Conservation (phyloP, 176 grass and related monocot genomes). For the Hordeum vulgare region DNA sequence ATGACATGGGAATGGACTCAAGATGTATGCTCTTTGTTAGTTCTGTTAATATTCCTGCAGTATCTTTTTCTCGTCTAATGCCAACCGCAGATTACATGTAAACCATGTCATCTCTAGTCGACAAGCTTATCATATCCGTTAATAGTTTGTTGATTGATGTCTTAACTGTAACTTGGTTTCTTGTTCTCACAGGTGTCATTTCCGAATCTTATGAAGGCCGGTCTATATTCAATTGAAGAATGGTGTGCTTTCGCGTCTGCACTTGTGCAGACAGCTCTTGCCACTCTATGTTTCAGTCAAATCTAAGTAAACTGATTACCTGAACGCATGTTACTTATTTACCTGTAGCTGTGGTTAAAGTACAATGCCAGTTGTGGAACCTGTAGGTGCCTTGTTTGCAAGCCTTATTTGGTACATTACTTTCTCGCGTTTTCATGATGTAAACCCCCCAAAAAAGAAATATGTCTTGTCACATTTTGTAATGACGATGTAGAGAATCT, state of each 20-base stretch:
- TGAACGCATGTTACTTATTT: neutral
- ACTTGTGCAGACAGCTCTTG: neutral
- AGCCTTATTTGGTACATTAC: neutral
- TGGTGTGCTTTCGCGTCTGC: neutral
- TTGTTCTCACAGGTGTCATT: conserved; percentile 38
- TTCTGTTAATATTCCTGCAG: neutral
- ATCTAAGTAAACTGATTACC: neutral
- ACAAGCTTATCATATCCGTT: neutral
- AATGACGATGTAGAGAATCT: neutral
- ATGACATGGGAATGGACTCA: neutral
- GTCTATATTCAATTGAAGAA: neutral
- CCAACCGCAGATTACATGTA: neutral
- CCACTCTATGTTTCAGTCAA: neutral
- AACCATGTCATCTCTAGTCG: neutral
- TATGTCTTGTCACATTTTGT: neutral
- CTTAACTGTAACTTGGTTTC: conserved; percentile 1
- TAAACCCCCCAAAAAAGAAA: neutral
- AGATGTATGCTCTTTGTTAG: conserved; percentile 5
- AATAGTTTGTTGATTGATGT: neutral
- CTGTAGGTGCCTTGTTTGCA: neutral
- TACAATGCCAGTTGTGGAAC: neutral
- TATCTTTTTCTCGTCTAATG: neutral
- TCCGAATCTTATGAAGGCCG: conserved; percentile 32
- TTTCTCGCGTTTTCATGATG: neutral
- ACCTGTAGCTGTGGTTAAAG: neutral